Conservation (phyloP, 208 protist genomes). For the Wallacemonas sp. region DNA sequence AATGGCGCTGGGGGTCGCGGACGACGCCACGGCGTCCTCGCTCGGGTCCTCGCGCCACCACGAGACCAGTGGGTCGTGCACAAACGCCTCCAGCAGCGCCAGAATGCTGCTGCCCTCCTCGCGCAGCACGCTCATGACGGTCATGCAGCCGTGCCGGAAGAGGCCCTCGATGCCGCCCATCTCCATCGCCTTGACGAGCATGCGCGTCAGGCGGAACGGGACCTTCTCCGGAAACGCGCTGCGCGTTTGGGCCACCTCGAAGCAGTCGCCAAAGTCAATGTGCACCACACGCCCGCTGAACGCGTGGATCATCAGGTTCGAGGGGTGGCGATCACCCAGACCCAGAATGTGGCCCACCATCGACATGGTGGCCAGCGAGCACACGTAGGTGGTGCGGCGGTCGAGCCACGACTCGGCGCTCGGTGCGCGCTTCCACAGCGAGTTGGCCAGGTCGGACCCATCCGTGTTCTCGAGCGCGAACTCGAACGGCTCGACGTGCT, state of each 20-base stretch:
- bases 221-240: conserved; percentile 99
- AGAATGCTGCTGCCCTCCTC: conserved; percentile 98
- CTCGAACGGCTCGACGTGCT: conserved; percentile 99
- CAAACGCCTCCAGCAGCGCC: conserved; percentile 99
- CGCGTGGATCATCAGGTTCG: conserved; percentile 99
- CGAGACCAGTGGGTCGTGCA: conserved; percentile 99
- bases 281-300: conserved; percentile 99
- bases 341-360: conserved; percentile 99
- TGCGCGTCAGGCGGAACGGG: conserved; percentile 99
- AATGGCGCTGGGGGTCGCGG: conserved; percentile 5
- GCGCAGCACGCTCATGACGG: conserved; percentile 97
- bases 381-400: conserved; percentile 98
- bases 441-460: conserved; percentile 95
- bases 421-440: conserved; percentile 97
- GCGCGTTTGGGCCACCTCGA: conserved; percentile 98
- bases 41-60: conserved; percentile 94
- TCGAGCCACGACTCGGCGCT: conserved; percentile 98
- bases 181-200: conserved; percentile 99
- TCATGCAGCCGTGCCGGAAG: conserved; percentile 98
- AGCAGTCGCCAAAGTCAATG: conserved; percentile 99
- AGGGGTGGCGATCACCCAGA: conserved; percentile 99
- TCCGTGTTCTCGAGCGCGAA: conserved; percentile 95
- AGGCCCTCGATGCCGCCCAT: conserved; percentile 99
- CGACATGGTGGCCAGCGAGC: conserved; percentile 99
- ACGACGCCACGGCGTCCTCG: conserved; percentile 27